Evolutionary conservation across 805 yeast species (phyloP).

Genomic region (Lachancea fermentati): DNA sequence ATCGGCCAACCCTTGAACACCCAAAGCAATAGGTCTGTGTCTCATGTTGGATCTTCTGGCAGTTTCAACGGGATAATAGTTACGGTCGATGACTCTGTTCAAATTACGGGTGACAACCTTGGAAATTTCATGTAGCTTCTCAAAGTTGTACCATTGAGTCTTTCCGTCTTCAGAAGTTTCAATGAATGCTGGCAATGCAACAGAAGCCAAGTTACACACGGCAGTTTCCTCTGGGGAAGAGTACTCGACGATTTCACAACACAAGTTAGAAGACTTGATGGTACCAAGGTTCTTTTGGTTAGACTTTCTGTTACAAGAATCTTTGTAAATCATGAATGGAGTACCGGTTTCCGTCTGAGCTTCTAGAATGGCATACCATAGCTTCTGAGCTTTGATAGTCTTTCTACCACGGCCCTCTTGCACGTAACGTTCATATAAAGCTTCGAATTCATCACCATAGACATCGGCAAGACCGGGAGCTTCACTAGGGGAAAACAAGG

Average conservation of each 20-base stretch:
- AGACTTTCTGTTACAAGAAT: conserved; percentile 78
- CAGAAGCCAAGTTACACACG: conserved; percentile 89
- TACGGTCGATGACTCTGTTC: conserved; percentile 78
- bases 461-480: conserved; percentile 81
- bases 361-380: conserved; percentile 85
- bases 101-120: conserved; percentile 76
- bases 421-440: conserved; percentile 69
- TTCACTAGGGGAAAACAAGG: conserved; percentile 81
- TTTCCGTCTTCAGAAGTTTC: conserved; percentile 39
- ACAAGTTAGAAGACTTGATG: conserved; percentile 87
- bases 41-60: conserved; percentile 72
- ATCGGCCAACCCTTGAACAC: conserved; percentile 97
- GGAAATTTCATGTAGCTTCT: conserved; percentile 64
- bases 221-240: conserved; percentile 91
- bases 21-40: conserved; percentile 92
- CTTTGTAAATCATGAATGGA: conserved; percentile 92
- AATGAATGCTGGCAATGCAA: conserved; percentile 80
- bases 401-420: conserved; percentile 56
- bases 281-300: conserved; percentile 91
- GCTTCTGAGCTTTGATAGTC: conserved; percentile 76
- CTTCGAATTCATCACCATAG: conserved; percentile 79
- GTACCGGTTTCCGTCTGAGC: conserved; percentile 96
- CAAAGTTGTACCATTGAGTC: conserved; percentile 59
- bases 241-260: conserved; percentile 92
- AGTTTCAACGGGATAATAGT: conserved; percentile 75